Evolutionary conservation across 768 basidiomycete species (phyloP), one percentile per base, ranked within the genome.

Genomic region (Kwoniella dejecticola): DNA sequence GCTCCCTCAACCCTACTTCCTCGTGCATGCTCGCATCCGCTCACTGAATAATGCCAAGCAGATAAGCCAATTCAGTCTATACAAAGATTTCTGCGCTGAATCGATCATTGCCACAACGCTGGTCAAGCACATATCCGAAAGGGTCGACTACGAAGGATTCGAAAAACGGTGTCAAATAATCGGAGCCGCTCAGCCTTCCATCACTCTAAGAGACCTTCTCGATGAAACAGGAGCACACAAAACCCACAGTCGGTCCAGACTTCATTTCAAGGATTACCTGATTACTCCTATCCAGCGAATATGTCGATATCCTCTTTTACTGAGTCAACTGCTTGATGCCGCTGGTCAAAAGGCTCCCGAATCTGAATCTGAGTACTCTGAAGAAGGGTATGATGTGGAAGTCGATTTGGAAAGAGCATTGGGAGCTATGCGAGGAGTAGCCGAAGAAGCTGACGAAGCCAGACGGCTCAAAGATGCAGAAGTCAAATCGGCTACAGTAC

Each of bases 261-360:
- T 82, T 10, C 78, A 77, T 57, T 76, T 82, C 77, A 81, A 85
- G 67, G 95, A 98, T 80, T 93, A 93, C 75, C 84, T 97, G 80
- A 97, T 99, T 81, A 92, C 92, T 79, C 95, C 95, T n/a, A 84
- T 97, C 15, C 95, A 99, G 79, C 83, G 93, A 52, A 88, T 99
- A 50, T 97, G 94, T 84, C 90, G 88, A 69, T 99, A 99, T 74
- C 91, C 93, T 17, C 83, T 98, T 52, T 83, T 99, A 8, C 84
- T 99, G 45, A 87, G 87, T 59, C 87, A 89, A 69, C 83, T 96
- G 33, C 79, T 77, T 30, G 66, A 62, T 17, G 59, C 69, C 11
- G 60, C 68, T 8, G 31, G 60, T 10, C 33, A 65, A 6, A 60
- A 65, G 7, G 46, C 44, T 30, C 64, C 71, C 13, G 42, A n/a